Base-by-base conservation (phyloP, 2,329 filamentous ascomycete species). In the Fusarium sp. region DNA sequence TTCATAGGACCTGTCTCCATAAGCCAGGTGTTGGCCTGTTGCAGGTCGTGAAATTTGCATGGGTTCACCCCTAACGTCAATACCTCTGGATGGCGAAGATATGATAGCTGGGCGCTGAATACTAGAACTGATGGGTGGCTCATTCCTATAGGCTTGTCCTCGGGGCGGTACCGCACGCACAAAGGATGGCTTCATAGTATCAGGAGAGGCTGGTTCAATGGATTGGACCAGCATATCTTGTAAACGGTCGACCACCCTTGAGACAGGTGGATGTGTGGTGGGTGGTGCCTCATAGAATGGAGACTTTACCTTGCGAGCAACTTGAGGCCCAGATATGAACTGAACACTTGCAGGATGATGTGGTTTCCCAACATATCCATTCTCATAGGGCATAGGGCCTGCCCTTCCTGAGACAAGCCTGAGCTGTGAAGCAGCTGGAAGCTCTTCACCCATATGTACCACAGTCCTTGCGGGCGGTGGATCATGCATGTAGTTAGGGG, bases 151-250 rank as follows among this genome's bases (percentile, higher is more conserved):
- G 13, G 59, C 65, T 28, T 75, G 72, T 13, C 62, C 62, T 53
- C 76, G 74, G 19, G 76, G 75, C 13, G 78, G 77, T 31, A 78
- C 58, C 31, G 74, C 53, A 58, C 78, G 78, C 42, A 80, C 70
- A 70, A 80, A 80, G 2, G 76, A 76, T 5, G 79, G 77, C 57
- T 71, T 74, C 73, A 76, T 76, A 21, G 71, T 53, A 24, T 76
- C 69, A 7, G 82, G 82, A 34, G 82, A 84, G 8, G 52, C 69
- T 21, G 81, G 79, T 65, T 86, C 84, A 67, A 85, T 81, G 8
- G 84, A 86, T 10, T 73, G 82, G 15, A 86, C 78, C 62, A 84
- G 73, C 69, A 82, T 78, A 39, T 86, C 84, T 67, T 81, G 80
- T 14, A 78, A 36, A 61, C 69, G 52, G 52, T 60, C 65, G 54